phyloP scores from a whole-genome alignment of 768 basidiomycete genomes.

The Phanerochaete sordida region DNA sequence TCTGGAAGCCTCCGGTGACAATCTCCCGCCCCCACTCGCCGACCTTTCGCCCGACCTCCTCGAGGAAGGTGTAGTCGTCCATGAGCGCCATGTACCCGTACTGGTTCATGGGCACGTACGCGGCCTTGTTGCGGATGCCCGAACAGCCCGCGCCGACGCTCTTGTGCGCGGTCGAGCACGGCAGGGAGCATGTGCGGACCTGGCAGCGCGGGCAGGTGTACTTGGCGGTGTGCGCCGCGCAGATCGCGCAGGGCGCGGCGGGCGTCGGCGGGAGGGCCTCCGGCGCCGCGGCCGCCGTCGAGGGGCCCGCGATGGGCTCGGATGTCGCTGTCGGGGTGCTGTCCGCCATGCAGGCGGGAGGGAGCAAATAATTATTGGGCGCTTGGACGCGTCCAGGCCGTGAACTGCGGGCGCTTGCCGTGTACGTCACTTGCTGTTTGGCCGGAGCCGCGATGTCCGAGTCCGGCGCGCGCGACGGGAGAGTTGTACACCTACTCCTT shows the following conservation, averaged over 20 bases:
- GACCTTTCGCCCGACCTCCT: slow-evolving; percentile 77
- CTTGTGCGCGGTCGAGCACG: slow-evolving; percentile 73
- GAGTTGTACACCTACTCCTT: too few species aligned
- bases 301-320: background rate
- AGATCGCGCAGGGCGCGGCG: slow-evolving; percentile 42
- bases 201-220: slow-evolving; percentile 82
- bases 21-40: slow-evolving; percentile 72
- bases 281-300: background rate
- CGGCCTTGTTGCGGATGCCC: slow-evolving; percentile 69
- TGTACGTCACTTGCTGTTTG: background rate
- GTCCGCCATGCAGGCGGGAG: background rate
- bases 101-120: slow-evolving; percentile 76
- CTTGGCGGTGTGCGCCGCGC: slow-evolving; percentile 43
- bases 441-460: too few species aligned
- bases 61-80: slow-evolving; percentile 85
- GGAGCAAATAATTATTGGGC: background rate
- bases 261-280: background rate
- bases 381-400: background rate
- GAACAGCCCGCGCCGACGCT: slow-evolving; percentile 48
- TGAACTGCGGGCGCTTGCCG: background rate
- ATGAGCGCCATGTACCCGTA: slow-evolving; percentile 87
- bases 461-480: too few species aligned
- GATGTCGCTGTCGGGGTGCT: background rate
- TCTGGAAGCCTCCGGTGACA: slow-evolving; percentile 52
- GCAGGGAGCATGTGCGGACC: slow-evolving; percentile 67